A percentile compares a stretch with the other conserved stretches of the same genome.
These are phyloP conservation scores for Sporothrix schenckii DNA, from an alignment of 2,329 filamentous ascomycete species.

Conservation along the genomic window DNA sequence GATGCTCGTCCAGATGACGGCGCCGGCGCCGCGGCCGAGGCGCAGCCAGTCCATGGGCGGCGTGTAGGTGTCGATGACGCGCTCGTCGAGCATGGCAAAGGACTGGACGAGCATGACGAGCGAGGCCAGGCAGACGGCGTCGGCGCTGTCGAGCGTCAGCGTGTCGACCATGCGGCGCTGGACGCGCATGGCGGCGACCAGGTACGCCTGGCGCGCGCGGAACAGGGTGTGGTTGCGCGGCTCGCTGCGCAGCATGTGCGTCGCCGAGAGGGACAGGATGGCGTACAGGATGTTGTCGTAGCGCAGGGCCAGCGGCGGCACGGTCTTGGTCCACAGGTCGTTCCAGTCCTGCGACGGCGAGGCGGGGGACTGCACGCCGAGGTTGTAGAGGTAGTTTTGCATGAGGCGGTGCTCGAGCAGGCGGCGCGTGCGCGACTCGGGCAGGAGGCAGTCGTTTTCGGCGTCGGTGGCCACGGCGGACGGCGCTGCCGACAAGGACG, in stretches of 20 bases:
- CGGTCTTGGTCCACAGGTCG: conserved; percentile 35
- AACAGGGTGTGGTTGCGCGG: conserved; percentile 37
- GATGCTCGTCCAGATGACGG: conserved; percentile 40
- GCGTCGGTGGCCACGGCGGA: conserved; percentile 20
- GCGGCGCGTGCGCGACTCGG: conserved; percentile 38
- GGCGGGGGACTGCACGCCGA: conserved; percentile 34
- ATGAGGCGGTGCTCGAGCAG: conserved; percentile 41
- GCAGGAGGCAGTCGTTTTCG: conserved; percentile 32
- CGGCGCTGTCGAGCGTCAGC: conserved; percentile 38
- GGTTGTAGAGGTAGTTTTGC: conserved; percentile 38
- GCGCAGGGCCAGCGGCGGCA: conserved; percentile 37
- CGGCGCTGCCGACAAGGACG: neutral
- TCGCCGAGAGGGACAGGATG: conserved; percentile 39
- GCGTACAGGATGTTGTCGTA: conserved; percentile 39
- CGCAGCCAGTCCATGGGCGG: conserved; percentile 39
- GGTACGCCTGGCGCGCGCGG: conserved; percentile 39
- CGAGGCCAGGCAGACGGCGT: conserved; percentile 38
- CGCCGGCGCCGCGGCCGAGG: conserved; percentile 37
- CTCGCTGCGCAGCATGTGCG: conserved; percentile 35
- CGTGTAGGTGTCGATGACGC: conserved; percentile 37
- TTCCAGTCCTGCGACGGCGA: conserved; percentile 36
- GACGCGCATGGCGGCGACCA: conserved; percentile 39
- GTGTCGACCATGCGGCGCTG: conserved; percentile 38
- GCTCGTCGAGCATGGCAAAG: conserved; percentile 40
- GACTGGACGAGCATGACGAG: conserved; percentile 39